A percentile compares a stretch with the other conserved stretches of the same genome.
phyloP scores from a whole-genome alignment of 768 basidiomycete species.

The Aureoboletus auriporus region DNA sequence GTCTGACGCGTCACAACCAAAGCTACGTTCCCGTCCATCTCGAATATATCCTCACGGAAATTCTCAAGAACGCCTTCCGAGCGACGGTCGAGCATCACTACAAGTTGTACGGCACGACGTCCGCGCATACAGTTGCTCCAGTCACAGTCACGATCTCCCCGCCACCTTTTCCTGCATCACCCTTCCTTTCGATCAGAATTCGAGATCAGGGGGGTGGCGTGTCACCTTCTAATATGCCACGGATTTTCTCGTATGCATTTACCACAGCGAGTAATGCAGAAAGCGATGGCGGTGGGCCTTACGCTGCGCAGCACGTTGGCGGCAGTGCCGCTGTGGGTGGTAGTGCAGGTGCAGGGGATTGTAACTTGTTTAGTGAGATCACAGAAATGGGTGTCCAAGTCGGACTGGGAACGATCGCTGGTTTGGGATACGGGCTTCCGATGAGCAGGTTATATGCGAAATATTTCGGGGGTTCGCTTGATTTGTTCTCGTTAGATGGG shows the following conservation, averaged over 20 bases:
- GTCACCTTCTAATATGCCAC: constrained; percentile 63
- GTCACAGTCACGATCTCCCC: constrained; percentile 70
- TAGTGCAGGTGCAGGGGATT: constrained; percentile 36
- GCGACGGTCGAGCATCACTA: constrained; percentile 79
- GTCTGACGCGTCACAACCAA: constrained; percentile 5
- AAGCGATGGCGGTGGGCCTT: constrained; percentile 60
- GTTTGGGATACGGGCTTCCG: constrained; percentile 81
- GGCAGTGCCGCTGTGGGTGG: constrained; percentile 61
- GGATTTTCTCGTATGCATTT: constrained; percentile 90
- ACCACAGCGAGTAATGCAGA: constrained; percentile 68
- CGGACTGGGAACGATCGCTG: constrained; percentile 86
- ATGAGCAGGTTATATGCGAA: constrained; percentile 74
- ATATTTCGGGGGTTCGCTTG: constrained; percentile 86
- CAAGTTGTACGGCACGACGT: constrained; percentile 35
- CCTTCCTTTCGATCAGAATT: constrained; percentile 71
- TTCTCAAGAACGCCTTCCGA: constrained; percentile 88
- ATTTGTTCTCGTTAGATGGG: constrained; percentile 77
- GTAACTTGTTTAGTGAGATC: constrained; percentile 71
- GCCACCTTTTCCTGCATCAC: constrained; percentile 34
- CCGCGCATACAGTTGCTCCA: constrained; percentile 46
- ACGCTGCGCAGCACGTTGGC: constrained; percentile 75
- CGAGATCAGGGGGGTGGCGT: constrained; percentile 89
- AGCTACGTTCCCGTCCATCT: constrained; percentile 89
- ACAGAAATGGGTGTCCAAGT: constrained; percentile 72
- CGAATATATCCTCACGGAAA: constrained; percentile 88